Evolutionary conservation across 768 basidiomycete species (phyloP).

Genomic region (Arthromyces matolae): DNA sequence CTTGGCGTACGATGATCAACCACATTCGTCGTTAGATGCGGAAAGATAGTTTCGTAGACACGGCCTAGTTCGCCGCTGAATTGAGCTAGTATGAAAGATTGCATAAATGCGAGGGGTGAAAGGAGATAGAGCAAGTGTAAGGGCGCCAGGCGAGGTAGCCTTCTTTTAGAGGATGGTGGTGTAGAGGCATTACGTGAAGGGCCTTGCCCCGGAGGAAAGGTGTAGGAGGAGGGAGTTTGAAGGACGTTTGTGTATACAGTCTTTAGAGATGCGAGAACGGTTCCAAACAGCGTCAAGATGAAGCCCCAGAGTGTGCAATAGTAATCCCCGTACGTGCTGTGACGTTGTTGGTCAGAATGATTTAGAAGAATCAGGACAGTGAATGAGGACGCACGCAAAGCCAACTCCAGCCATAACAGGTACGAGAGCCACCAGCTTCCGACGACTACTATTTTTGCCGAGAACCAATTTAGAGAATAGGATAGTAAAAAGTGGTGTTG

Average conservation of each 20-base stretch:
- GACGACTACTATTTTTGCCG: conserved; percentile 50
- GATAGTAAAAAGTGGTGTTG: conserved; percentile 91
- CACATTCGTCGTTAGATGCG: too few relatives aligned
- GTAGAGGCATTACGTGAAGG: background rate
- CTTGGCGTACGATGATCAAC: conserved; percentile 30
- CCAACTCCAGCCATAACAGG: conserved; percentile 90
- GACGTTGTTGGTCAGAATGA: background rate
- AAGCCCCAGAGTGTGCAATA: conserved; percentile 86
- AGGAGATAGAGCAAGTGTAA: conserved; percentile 87
- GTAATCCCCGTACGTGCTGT: conserved; percentile 92
- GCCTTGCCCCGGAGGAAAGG: background rate
- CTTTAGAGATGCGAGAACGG: conserved; percentile 88
- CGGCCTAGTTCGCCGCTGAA: conserved; percentile 74
- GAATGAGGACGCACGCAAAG: conserved; percentile 66
- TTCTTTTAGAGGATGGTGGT: background rate
- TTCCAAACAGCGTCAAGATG: conserved; percentile 84
- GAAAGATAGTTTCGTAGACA: conserved; percentile 37
- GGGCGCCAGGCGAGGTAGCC: conserved; percentile 41
- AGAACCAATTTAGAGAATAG: conserved; percentile 70
- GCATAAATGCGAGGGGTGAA: conserved; percentile 87
- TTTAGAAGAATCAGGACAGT: background rate
- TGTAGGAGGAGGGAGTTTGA: conserved; percentile 38
- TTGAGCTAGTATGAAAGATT: conserved; percentile 77
- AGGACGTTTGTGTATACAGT: conserved; percentile 87
- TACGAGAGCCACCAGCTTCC: conserved; percentile 68